These are phyloP conservation scores for Candida multigemmis DNA, from an alignment of 805 yeast genomes.

Conservation along the genomic window DNA sequence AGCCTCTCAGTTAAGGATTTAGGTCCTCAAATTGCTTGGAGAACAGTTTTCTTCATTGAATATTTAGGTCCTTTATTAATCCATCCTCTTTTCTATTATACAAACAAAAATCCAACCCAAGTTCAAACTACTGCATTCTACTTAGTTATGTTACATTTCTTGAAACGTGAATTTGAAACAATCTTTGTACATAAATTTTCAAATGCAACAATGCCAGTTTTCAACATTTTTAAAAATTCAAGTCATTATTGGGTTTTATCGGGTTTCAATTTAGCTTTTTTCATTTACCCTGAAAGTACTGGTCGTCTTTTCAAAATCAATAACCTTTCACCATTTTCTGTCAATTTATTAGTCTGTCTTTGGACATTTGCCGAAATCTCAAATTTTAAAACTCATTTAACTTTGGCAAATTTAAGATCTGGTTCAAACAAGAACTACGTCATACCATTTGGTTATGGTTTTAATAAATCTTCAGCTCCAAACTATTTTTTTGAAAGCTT, in stretches of 20 bases:
- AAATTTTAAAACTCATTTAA: constrained; percentile 64
- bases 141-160: constrained; percentile 64
- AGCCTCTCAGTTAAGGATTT: constrained; percentile 76
- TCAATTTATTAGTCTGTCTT: constrained; percentile 26
- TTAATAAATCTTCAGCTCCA: constrained; percentile 78
- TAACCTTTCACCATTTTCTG: constrained; percentile 21
- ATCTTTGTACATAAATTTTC: constrained; percentile 79
- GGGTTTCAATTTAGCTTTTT: constrained; percentile 50
- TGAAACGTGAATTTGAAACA: constrained; percentile 87
- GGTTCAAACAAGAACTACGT: constrained; percentile 43
- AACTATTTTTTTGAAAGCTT: constrained; percentile 85
- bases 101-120: constrained; percentile 31
- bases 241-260: constrained; percentile 90
- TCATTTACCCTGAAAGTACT: constrained; percentile 28
- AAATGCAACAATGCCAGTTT: constrained; percentile 84
- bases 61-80: constrained; percentile 83
- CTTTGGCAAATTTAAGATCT: constrained; percentile 50
- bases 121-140: constrained; percentile 48
- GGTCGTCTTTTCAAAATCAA: constrained; percentile 33
- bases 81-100: constrained; percentile 60
- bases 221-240: constrained; percentile 81
- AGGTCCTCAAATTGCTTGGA: constrained; percentile 92
- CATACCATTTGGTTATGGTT: constrained; percentile 81
- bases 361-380: constrained; percentile 60
- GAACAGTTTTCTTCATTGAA: constrained; percentile 80